Conservation (phyloP, 768 basidiomycete genomes). For the Royoungia palumana region DNA sequence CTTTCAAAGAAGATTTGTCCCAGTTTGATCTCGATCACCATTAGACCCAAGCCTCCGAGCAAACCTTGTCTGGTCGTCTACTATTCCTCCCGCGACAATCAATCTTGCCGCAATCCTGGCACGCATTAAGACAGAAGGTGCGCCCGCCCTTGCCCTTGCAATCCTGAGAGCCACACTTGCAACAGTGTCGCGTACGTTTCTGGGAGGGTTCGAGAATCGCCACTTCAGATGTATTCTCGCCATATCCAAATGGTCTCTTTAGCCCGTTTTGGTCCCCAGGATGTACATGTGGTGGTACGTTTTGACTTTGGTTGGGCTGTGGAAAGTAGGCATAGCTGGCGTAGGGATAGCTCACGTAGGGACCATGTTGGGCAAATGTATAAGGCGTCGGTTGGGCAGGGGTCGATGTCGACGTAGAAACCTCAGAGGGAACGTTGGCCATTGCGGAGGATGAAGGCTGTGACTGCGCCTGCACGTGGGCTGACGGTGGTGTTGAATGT, state of each 20-base stretch:
- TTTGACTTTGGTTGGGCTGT: constrained; percentile 23
- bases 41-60: constrained; percentile 53
- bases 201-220: constrained; percentile 36
- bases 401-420: constrained; percentile 15
- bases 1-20: not conserved
- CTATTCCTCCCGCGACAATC: constrained; percentile 78
- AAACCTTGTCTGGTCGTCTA: constrained; percentile 71
- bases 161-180: constrained; percentile 76
- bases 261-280: constrained; percentile 25
- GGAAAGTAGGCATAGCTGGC: constrained; percentile 32
- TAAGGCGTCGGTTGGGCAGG: constrained; percentile 30
- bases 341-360: constrained; percentile 38
- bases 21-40: not conserved
- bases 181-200: constrained; percentile 75
- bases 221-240: constrained; percentile 23
- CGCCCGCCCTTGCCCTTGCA: constrained; percentile 84
- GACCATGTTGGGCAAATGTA: constrained; percentile 28
- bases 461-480: constrained; percentile 12
- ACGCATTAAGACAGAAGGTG: constrained; percentile 66
- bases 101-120: constrained; percentile 80
- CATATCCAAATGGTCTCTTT: constrained; percentile 29
- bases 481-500: constrained; percentile 15
- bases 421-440: constrained; percentile 17
- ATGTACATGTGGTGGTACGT: constrained; percentile 23
- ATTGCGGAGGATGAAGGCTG: constrained; percentile 23